A percentile compares a stretch with the other conserved stretches of the same genome.
Conservation (phyloP, 495 filamentous ascomycete genomes). For the Aspergillus bridgeri region DNA sequence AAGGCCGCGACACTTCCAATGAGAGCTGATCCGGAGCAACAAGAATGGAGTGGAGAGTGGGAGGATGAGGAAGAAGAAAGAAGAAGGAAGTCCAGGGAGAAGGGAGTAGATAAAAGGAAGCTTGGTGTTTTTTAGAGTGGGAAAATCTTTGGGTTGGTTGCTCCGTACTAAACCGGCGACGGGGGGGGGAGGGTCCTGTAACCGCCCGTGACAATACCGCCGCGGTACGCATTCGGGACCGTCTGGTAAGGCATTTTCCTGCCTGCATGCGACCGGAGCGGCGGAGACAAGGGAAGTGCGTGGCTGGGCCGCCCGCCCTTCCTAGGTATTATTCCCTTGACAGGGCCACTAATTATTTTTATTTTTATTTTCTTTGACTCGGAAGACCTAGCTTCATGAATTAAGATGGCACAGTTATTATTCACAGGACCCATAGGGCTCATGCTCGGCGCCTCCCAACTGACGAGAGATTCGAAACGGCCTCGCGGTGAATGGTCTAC, state of each 20-base stretch:
- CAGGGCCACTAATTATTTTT: neutral
- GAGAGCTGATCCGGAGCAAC: conserved; percentile 30
- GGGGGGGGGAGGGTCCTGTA: conserved; percentile 46
- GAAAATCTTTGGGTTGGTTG: conserved; percentile 35
- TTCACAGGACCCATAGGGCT: conserved; percentile 12
- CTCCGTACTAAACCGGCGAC: conserved; percentile 43
- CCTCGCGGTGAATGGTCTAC: conserved; percentile 15
- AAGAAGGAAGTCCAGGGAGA: conserved; percentile 26
- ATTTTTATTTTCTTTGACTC: neutral
- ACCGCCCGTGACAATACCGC: conserved; percentile 39
- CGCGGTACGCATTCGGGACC: conserved; percentile 34
- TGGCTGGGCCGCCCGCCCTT: conserved; percentile 8
- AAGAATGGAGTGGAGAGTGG: conserved; percentile 37
- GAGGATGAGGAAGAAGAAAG: conserved; percentile 22
- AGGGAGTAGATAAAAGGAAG: conserved; percentile 43
- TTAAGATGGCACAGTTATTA: neutral
- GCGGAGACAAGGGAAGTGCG: conserved; percentile 29
- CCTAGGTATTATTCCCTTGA: neutral
- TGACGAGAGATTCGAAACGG: conserved; percentile 11
- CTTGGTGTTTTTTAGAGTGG: conserved; percentile 39
- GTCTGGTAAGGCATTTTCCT: conserved; percentile 27
- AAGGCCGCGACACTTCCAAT: conserved; percentile 37
- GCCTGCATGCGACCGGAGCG: too few species aligned
- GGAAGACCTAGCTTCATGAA: neutral
- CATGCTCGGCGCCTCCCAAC: conserved; percentile 7